A percentile compares a stretch with the other conserved stretches of the same genome.
These are phyloP conservation scores for Botrytis hyacinthi DNA, from an alignment of 2,329 filamentous ascomycete species.

Conservation along the genomic window DNA sequence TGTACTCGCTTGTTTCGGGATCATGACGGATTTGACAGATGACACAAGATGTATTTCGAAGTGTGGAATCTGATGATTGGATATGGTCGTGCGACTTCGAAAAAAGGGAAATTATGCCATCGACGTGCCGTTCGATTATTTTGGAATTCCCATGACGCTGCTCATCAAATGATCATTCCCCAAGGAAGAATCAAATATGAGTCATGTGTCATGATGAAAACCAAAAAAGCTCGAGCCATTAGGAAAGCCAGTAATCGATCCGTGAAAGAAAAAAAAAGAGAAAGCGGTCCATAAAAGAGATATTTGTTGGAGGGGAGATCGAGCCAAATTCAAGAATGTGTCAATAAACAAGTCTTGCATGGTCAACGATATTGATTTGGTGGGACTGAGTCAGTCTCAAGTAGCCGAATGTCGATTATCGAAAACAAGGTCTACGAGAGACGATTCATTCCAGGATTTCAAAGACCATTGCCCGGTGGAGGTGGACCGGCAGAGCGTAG, in stretches of 20 bases:
- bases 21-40: conserved; percentile 11
- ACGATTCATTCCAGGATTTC: background rate
- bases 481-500: conserved; percentile 55
- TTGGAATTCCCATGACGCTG: conserved; percentile 29
- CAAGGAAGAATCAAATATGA: conserved; percentile 23
- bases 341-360: conserved; percentile 32
- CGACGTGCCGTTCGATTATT: conserved; percentile 40
- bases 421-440: background rate
- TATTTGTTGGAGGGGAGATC: conserved; percentile 14
- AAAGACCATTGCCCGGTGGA: conserved; percentile 54
- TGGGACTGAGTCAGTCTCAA: background rate
- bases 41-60: conserved; percentile 26
- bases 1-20: conserved; percentile 17
- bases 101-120: conserved; percentile 36
- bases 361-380: conserved; percentile 23
- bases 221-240: conserved; percentile 39
- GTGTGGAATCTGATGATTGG: conserved; percentile 25
- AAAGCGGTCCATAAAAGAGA: conserved; percentile 38
- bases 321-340: conserved; percentile 22
- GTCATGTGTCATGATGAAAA: conserved; percentile 33
- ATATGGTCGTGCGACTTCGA: conserved; percentile 32
- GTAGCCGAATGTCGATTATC: conserved; percentile 10
- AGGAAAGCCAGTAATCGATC: conserved; percentile 37
- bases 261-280: conserved; percentile 33
- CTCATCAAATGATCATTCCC: background rate